Conservation (phyloP, 1,284 basidiomycete species). For the Peniophora sp. region DNA sequence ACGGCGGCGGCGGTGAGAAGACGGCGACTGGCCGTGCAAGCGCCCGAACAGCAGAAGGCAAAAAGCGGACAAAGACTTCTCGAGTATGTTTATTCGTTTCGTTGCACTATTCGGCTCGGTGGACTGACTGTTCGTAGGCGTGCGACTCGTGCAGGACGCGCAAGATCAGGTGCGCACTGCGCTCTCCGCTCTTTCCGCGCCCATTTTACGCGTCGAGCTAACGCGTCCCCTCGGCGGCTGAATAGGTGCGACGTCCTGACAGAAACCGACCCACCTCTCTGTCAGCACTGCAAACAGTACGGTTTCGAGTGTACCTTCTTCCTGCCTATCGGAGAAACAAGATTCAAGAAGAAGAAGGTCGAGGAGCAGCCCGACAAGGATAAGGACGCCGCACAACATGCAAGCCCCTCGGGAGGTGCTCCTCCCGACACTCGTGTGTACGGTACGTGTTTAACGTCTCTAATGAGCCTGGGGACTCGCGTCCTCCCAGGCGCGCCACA, state of each 20-base stretch:
- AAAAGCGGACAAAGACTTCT: slow-evolving; percentile 87
- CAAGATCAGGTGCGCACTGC: slow-evolving; percentile 70
- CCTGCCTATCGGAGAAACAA: slow-evolving; percentile 94
- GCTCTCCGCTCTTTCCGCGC: slow-evolving; percentile 7
- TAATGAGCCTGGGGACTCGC: slow-evolving; percentile 1
- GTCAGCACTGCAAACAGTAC: slow-evolving; percentile 86
- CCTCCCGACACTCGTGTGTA: slow-evolving; percentile 47
- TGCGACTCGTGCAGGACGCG: slow-evolving; percentile 89
- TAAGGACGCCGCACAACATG: slow-evolving; percentile 10
- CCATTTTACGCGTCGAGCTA: slow-evolving; percentile 18
- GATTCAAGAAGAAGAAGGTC: slow-evolving; percentile 91
- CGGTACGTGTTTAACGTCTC: slow-evolving; percentile 34
- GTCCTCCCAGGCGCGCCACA: slow-evolving; percentile 2
- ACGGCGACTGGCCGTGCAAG: slow-evolving; percentile 12
- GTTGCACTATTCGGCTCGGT: too few relatives aligned
- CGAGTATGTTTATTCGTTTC: slow-evolving; percentile 38
- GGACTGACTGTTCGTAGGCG: too few relatives aligned
- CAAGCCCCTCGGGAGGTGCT: slow-evolving; percentile 30
- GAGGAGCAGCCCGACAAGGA: slow-evolving; percentile 42
- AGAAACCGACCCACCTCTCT: slow-evolving; percentile 68
- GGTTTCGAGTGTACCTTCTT: slow-evolving; percentile 93
- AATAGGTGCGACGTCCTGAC: slow-evolving; percentile 69
- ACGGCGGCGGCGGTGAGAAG: slow-evolving; percentile 23
- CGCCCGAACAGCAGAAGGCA: slow-evolving; percentile 40
- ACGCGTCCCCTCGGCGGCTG: slow-evolving; percentile 7